Evolutionary conservation across 108 stramenopile species (phyloP).

Genomic region (Cyclotella baltica): DNA sequence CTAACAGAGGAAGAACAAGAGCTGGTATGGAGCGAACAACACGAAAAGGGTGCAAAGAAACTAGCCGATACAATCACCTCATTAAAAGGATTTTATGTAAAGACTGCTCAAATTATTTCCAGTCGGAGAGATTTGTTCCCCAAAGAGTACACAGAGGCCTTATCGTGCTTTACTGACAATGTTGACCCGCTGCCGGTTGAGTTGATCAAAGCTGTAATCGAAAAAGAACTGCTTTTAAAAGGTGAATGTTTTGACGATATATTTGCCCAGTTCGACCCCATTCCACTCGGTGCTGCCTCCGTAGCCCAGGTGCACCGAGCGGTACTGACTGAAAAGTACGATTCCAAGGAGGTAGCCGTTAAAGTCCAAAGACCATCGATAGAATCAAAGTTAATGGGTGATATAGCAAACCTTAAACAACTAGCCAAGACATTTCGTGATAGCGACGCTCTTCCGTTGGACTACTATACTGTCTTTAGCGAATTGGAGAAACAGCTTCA

Average conservation of each 20-base stretch:
- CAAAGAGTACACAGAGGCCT: constrained; percentile 84
- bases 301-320: constrained; percentile 96
- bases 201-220: constrained; percentile 78
- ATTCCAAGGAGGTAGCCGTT: constrained; percentile 90
- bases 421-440: constrained; percentile 85
- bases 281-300: constrained; percentile 78
- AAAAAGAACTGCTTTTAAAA: constrained; percentile 63
- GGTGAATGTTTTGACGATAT: constrained; percentile 84
- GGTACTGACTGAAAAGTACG: constrained; percentile 76
- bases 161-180: constrained; percentile 85
- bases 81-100: constrained; percentile 96
- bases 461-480: constrained; percentile 93
- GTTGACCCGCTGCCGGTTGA: constrained; percentile 88
- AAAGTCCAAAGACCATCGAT: constrained; percentile 95
- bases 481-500: constrained; percentile 89
- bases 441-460: constrained; percentile 78
- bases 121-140: constrained; percentile 92
- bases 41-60: constrained; percentile 78
- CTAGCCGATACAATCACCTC: constrained; percentile 77
- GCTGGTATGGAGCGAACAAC: constrained; percentile 73
- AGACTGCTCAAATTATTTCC: constrained; percentile 93
- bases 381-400: constrained; percentile 92
- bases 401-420: constrained; percentile 90
- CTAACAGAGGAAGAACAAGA: constrained; percentile 71
- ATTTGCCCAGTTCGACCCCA: constrained; percentile 88